phyloP scores from a whole-genome alignment of 192 early-diverging fungal genomes.

The Piromyces finnis region DNA sequence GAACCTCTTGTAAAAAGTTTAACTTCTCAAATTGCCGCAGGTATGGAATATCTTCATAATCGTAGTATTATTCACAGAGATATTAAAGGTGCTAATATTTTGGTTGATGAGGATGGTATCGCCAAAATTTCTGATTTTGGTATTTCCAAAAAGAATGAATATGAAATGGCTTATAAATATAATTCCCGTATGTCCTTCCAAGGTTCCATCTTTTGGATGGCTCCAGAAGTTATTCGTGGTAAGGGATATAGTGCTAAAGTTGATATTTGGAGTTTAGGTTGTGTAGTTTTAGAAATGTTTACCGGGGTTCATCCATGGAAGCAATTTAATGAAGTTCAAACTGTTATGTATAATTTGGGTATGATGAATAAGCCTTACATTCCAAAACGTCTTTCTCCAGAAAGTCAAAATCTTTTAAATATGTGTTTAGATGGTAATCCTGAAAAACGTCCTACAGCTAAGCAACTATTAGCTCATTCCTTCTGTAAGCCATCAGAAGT shows the following conservation, averaged over 20 bases:
- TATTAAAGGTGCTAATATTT: slow-evolving; percentile 61
- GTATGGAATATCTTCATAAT: slow-evolving; percentile 85
- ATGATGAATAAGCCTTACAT: neutral
- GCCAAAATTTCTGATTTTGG: slow-evolving; percentile 99
- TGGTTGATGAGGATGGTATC: slow-evolving; percentile 75
- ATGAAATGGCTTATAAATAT: slow-evolving; percentile 13
- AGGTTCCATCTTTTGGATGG: slow-evolving; percentile 98
- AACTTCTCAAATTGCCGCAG: slow-evolving; percentile 78
- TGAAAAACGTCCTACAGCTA: neutral
- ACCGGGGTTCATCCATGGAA: slow-evolving; percentile 49
- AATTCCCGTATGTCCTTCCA: slow-evolving; percentile 61
- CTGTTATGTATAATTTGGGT: neutral
- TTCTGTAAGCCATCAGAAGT: neutral
- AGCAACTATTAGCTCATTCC: neutral
- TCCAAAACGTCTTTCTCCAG: neutral
- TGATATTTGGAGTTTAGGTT: slow-evolving; percentile 88
- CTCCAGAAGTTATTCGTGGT: slow-evolving; percentile 92
- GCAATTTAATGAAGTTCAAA: neutral
- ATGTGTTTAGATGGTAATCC: neutral
- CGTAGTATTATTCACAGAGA: slow-evolving; percentile 93
- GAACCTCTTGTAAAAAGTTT: slow-evolving; percentile 66
- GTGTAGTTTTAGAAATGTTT: slow-evolving; percentile 8
- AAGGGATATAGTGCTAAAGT: slow-evolving; percentile 82
- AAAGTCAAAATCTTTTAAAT: neutral
- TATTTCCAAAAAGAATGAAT: slow-evolving; percentile 78